These are phyloP conservation scores for Pyricularia grisea DNA, from an alignment of 2,329 filamentous ascomycete species.

Conservation along the genomic window DNA sequence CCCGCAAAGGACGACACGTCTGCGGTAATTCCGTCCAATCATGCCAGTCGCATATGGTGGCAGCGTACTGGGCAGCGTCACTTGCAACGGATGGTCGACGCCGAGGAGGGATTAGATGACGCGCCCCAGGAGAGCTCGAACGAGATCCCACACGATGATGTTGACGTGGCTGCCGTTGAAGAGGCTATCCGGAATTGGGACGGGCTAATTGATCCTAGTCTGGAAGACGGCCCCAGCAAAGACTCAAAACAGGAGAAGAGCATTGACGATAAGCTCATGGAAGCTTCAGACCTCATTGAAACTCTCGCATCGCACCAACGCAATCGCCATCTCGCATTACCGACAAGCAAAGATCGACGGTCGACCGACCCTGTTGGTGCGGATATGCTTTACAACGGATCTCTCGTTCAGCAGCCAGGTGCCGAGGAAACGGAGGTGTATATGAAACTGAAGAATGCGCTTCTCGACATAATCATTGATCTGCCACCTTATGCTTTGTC, in stretches of 20 bases:
- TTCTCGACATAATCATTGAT: constrained; percentile 62
- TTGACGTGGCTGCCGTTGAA: constrained; percentile 43
- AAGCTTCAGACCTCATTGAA: constrained; percentile 67
- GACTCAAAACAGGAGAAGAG: constrained; percentile 44
- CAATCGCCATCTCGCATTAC: constrained; percentile 63
- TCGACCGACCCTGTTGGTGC: constrained; percentile 53
- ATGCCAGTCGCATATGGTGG: constrained; percentile 68
- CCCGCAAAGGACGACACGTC: constrained; percentile 65
- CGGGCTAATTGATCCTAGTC: constrained; percentile 47
- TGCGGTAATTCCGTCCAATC: constrained; percentile 58
- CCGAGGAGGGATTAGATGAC: constrained; percentile 20
- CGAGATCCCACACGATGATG: constrained; percentile 24
- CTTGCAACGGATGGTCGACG: constrained; percentile 55
- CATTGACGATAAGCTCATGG: constrained; percentile 58
- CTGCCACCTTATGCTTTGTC: constrained; percentile 80
- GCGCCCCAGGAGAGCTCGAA: constrained; percentile 24
- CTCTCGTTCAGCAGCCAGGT: constrained; percentile 52
- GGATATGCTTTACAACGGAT: constrained; percentile 59
- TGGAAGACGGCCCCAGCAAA: constrained; percentile 36
- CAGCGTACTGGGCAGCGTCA: constrained; percentile 57
- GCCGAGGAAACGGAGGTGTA: constrained; percentile 55
- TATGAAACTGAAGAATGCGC: constrained; percentile 63
- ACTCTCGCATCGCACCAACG: constrained; percentile 71
- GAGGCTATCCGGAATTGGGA: constrained; percentile 51
- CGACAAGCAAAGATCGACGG: constrained; percentile 52